phyloP scores from a whole-genome alignment of 73 alveolate genomes.

The Paraurostyla sp. region DNA sequence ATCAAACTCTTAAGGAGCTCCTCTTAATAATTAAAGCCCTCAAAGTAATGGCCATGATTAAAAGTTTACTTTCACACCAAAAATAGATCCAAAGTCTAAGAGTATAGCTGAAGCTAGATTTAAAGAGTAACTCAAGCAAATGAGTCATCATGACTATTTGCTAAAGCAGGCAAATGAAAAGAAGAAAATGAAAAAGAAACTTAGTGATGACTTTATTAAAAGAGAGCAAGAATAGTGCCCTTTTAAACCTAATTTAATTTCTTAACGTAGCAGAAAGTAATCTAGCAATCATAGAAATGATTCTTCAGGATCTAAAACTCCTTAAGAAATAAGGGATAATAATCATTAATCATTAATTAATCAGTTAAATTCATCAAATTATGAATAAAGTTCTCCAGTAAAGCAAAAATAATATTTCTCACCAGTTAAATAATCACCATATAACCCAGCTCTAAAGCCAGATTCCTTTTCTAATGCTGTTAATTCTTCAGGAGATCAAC shows the following conservation, averaged over 20 bases:
- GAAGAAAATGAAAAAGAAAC: neutral
- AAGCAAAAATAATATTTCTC: neutral
- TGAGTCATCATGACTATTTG: neutral
- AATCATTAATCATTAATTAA: neutral
- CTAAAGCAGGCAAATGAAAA: neutral
- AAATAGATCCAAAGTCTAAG: neutral
- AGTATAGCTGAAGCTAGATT: neutral
- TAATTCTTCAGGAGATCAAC: no score
- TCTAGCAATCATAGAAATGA: neutral
- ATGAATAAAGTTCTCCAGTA: neutral
- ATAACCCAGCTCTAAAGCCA: no score
- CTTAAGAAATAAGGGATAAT: neutral
- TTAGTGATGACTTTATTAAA: neutral
- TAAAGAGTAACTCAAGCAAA: neutral
- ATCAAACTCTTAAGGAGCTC: neutral
- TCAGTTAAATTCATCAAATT: neutral
- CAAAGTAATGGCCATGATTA: no score
- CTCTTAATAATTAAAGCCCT: neutral
- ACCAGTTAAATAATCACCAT: no score
- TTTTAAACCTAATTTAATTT: neutral
- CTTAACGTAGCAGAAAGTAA: neutral
- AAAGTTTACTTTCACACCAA: conserved; percentile 9
- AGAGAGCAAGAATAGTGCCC: neutral
- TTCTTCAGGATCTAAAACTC: neutral
- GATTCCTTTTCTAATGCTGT: no score